Base-by-base conservation (phyloP, 1,139 yeast genomes). In the Taphrina populina region DNA sequence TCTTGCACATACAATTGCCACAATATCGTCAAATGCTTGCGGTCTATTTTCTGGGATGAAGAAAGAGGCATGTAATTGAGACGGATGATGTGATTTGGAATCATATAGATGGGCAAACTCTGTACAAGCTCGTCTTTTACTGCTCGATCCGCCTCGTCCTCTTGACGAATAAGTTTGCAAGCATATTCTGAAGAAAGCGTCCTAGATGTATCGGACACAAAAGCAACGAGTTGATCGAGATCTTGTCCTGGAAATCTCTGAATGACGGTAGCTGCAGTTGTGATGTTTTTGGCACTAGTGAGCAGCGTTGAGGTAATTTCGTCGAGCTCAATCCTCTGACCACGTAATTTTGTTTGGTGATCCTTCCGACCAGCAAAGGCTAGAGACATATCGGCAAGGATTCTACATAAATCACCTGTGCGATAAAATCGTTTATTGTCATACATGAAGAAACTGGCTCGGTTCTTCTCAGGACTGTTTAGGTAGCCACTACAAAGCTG, bases 401-500 rank as follows among this genome's bases (percentile, higher is more conserved):
- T 56, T 15, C 65, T 52, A 4, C 44, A 64, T 7, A 61, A 36
- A 54, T 63, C 65, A 10, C 65, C 65, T 2, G 65, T 62, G 6
- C 61, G 57, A 34, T 63, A 63, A 4, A 61, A 40, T 26, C 39
- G 17, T 6, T 13, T n/a, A 10, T 33, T 47, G n/a, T 41, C 10
- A 19, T 41, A n/a, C 3, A 6, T 11, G 21, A 61, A 37, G 37
- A 63, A 63, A 19, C 46, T 47, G 15, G 51, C 45, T 1, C 43
- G 39, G 1, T 67, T 65, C 6, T 65, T 56, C 7, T 56, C 59
- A 1, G 45, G 54, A 2, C 60, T 60, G 11, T 61, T 57, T 20
- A 57, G 49, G 45, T 65, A 65, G 8, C 63, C 67, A 4, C 58
- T 35, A 5, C 67, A 64, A 1, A 66, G 61, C 44, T 65, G 68